These are phyloP conservation scores for Mesostigma viride DNA, from an alignment of 139 green algal genomes.

Conservation along the genomic window DNA sequence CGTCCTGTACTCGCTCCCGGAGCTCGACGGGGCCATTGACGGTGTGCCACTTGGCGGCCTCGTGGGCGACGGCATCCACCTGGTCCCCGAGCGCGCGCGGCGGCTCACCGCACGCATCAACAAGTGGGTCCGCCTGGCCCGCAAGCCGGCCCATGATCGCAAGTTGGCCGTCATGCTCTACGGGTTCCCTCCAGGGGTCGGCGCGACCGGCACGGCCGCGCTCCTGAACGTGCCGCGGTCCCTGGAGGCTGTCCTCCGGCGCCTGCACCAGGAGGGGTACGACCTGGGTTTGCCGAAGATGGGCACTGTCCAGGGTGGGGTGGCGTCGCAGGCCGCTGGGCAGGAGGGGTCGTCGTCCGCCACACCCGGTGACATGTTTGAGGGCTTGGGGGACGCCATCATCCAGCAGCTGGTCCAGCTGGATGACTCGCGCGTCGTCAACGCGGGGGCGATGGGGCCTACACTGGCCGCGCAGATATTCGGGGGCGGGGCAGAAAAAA, in stretches of 20 bases:
- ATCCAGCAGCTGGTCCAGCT: neutral
- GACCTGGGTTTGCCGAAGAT: conserved; percentile 16
- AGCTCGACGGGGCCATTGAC: conserved; percentile 94
- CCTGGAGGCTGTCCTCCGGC: conserved; percentile 51
- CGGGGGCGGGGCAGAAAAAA: too few relatives aligned
- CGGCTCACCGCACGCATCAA: conserved; percentile 50
- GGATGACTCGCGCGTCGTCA: neutral
- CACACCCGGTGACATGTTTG: too few relatives aligned
- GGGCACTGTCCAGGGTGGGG: conserved; percentile 7
- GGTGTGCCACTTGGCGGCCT: conserved; percentile 78
- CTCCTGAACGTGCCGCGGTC: conserved; percentile 91
- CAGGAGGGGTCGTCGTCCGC: too few relatives aligned
- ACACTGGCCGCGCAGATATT: neutral
- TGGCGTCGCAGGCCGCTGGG: too few relatives aligned
- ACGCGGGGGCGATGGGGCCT: neutral
- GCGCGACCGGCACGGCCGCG: conserved; percentile 83
- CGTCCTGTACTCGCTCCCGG: conserved; percentile 88
- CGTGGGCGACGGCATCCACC: conserved; percentile 83
- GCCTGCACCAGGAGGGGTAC: conserved; percentile 41
- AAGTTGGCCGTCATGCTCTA: conserved; percentile 53
- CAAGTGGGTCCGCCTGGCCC: conserved; percentile 56
- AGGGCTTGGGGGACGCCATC: too few relatives aligned
- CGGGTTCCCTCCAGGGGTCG: conserved; percentile 92
- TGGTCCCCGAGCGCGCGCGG: conserved; percentile 44
- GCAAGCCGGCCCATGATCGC: conserved; percentile 17